Base-by-base conservation (phyloP, 768 basidiomycete species). In the Lactarius vividus region DNA sequence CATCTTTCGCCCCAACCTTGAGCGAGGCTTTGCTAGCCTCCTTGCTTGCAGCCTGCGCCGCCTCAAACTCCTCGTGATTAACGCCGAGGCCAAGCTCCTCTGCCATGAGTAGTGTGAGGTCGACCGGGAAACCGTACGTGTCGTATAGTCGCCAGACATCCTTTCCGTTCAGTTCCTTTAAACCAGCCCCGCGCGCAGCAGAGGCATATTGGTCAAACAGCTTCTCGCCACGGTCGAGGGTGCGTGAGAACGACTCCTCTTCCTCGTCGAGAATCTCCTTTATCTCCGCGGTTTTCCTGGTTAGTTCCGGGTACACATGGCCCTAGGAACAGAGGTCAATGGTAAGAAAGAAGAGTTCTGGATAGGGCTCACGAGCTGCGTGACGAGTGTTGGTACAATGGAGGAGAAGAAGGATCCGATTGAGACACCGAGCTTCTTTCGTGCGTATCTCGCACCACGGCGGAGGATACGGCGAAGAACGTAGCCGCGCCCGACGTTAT, bases 101-200 rank as follows among this genome's bases (percentile, higher is more conserved):
- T 4, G 97, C 97, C 97, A 99, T 98, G 65, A 99, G 82, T 58
- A 90, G 88, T 1, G 97, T 99, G 58, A 99, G 79, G 74, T 99
- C 97, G 49, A 93, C 94, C 0, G 97, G 97, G 81, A 99, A 99
- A 59, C 97, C 97, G 74, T 92, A 99, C 1, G 97, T 98, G 75
- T 99, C 97, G 75, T 98, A 98, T 59, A 99, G 77, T 31, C 92
- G 85, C 97, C 97, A 99, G 40, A 98, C 93, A 73, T 99, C 96
- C 71, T 88, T 91, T 29, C 97, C 97, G 65, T 80, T 86, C 35
- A 99, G 85, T 70, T 87, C 84, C 44, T 79, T 88, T 5, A 77
- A 72, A 9, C 87, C 88, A 57, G 82, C 79, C 61, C 87, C 83
- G 69, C 81, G 81, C 10, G 96, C 87, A 37, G 84, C 81, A 31